phyloP scores from a whole-genome alignment of 2,329 filamentous ascomycete species.

The Penicillium sp. region DNA sequence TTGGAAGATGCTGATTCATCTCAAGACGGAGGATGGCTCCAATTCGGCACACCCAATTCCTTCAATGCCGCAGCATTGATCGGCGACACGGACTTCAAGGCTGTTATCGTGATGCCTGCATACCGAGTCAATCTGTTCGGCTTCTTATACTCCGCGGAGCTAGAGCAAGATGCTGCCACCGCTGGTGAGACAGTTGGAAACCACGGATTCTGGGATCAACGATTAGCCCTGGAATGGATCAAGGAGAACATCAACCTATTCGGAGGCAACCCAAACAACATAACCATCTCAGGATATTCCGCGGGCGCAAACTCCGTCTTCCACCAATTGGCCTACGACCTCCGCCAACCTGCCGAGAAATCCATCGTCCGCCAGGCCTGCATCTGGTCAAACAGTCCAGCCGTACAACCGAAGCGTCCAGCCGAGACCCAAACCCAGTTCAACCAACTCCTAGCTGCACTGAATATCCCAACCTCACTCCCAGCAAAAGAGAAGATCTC shows the following conservation, averaged over 20 bases:
- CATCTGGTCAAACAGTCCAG: constrained; percentile 57
- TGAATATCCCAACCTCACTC: constrained; percentile 47
- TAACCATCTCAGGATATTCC: constrained; percentile 59
- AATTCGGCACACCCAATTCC: constrained; percentile 56
- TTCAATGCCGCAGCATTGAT: constrained; percentile 49
- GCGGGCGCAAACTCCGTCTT: constrained; percentile 59
- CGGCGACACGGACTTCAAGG: constrained; percentile 50
- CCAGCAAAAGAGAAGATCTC: constrained; percentile 47
- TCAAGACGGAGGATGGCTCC: constrained; percentile 57
- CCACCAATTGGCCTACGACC: constrained; percentile 59
- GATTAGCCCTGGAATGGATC: constrained; percentile 58
- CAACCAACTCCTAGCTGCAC: constrained; percentile 48
- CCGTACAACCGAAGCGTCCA: constrained; percentile 54
- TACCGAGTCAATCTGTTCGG: constrained; percentile 60
- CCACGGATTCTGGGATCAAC: constrained; percentile 60
- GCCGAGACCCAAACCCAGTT: constrained; percentile 54
- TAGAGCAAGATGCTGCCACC: constrained; percentile 44
- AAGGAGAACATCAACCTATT: constrained; percentile 54
- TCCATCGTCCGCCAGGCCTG: constrained; percentile 53
- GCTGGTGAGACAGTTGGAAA: constrained; percentile 48
- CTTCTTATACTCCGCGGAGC: constrained; percentile 54
- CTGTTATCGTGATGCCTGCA: constrained; percentile 56
- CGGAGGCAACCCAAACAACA: constrained; percentile 52
- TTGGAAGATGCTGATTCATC: not conserved
- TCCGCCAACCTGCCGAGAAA: constrained; percentile 49